Base-by-base conservation (phyloP, 2,329 filamentous ascomycete genomes). In the Ophiostoma himal-ulmi region DNA sequence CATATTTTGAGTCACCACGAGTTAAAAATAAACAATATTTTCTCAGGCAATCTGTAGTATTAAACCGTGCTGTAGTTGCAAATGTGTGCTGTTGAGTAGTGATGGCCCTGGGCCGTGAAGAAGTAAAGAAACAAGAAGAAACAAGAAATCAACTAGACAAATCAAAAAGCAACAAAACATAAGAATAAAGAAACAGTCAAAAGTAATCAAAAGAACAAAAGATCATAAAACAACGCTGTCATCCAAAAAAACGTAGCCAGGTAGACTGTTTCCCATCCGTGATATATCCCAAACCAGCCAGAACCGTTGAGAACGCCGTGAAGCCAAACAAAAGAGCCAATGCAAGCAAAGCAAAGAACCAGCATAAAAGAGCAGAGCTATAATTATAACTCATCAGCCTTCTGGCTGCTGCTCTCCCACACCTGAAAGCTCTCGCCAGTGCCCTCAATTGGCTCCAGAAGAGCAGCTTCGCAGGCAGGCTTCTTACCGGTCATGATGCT, bases 381-480 rank as follows among this genome's bases (percentile, higher is more conserved):
- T 64, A 13, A 67, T 34, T 7, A 69, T 66, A 52, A 34, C 1
- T 78, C 75, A 70, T 86, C 88, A 67, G 87, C 89, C 73, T 87
- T 86, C 36, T 85, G 84, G 77, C 88, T 91, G 36, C 83, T 84
- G 76, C 88, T 91, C 78, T 91, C 89, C 89, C 89, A 91, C 20
- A 92, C 82, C 75, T 90, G 88, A 75, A 91, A 87, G 76, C 79
- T 83, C 74, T 88, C 85, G 57, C 83, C 86, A 0, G 85, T 84
- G 66, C 85, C 87, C 69, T 89, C 85, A 5, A 89, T 81, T 0
- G 85, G 83, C 70, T 84, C 78, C 17, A 89, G 78, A 2, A 85
- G 75, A 1, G 83, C 81, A 2, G 84, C 84, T 68, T 81, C 79
- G 36, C 80, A 78, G 5, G 80, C 78, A 0, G 78, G 76, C 41